A percentile compares a stretch with the other conserved stretches of the same genome.
phyloP scores from a whole-genome alignment of 2,329 filamentous ascomycete species.

The Aspergillus hortae region DNA sequence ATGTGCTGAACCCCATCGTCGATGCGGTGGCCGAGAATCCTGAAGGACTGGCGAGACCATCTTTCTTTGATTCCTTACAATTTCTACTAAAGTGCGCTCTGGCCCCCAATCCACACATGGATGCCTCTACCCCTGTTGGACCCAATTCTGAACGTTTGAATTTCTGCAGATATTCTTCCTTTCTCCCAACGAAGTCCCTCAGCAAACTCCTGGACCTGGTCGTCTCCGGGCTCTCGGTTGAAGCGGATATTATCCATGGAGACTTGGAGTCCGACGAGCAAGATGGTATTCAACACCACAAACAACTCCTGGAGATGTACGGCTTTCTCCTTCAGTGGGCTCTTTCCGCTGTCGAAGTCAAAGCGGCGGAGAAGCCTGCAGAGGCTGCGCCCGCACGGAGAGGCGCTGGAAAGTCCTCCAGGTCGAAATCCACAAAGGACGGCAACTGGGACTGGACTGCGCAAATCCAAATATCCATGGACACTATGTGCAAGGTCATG shows the following conservation, averaged over 20 bases:
- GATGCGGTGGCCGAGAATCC: constrained; percentile 90
- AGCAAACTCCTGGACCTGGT: constrained; percentile 92
- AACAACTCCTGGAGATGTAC: constrained; percentile 87
- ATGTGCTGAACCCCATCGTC: constrained; percentile 83
- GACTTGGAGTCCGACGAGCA: constrained; percentile 92
- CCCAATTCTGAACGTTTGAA: constrained; percentile 62
- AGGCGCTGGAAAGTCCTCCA: constrained; percentile 71
- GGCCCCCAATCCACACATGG: constrained; percentile 41
- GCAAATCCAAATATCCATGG: constrained; percentile 83
- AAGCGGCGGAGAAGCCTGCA: constrained; percentile 84
- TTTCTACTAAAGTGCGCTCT: constrained; percentile 92
- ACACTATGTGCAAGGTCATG: constrained; percentile 93
- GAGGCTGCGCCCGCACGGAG: constrained; percentile 66
- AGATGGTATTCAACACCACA: constrained; percentile 80
- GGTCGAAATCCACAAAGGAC: constrained; percentile 68
- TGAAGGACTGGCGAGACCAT: constrained; percentile 75
- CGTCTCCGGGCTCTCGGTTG: constrained; percentile 77
- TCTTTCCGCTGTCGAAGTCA: constrained; percentile 88
- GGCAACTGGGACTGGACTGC: constrained; percentile 81
- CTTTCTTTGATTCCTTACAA: constrained; percentile 86
- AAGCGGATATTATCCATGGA: constrained; percentile 79
- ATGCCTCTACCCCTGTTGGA: constrained; percentile 35
- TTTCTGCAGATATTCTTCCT: constrained; percentile 72
- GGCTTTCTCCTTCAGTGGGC: constrained; percentile 94
- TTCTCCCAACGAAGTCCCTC: constrained; percentile 74